Base-by-base conservation (phyloP, 2,329 filamentous ascomycete species). In the Cercospora sp. region DNA sequence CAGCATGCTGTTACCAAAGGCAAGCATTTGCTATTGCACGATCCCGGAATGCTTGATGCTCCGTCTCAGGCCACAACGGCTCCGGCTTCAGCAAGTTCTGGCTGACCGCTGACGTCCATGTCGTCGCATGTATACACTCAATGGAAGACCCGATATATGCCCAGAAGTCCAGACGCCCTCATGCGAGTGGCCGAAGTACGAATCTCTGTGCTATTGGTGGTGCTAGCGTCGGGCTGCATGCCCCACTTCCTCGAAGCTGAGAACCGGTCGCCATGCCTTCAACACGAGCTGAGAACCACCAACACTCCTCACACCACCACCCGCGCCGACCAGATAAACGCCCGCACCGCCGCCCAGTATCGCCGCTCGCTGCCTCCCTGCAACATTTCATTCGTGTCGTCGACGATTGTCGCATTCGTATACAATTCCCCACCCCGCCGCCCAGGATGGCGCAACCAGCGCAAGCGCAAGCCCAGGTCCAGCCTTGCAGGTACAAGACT, bases 401-500 rank as follows among this genome's bases (percentile, higher is more conserved):
- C 26, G 53, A 30, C 53, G 26, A 58, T 12, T 33, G 23, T 26
- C 16, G 10, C 23, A 59, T 30, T 42, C 20, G 18, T 45, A 45
- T 57, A 12, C 23, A 58, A 18, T 13, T 59, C 28, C 31, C 28
- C 61, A 31, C 42, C 26, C 18, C 40, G 45, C 30, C 57, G 36
- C 65, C 62, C 68, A 65, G 28, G 59, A 73, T 73, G 71, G 72
- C 71, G 61, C 72, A 73, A 65, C 71, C 72, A 63, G 53, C 60
- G 60, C 75, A 77, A 71, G 73, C 60, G 60, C 75, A 77, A 71
- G 73, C 78, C 26, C 90, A 93, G 80, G 88, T 98, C 71, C 94
- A 98, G 82, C 94, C 95, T 75, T 99, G 94, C 80, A 89, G 94
- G 74, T 99, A 99, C 86, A 99, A 98, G 84, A 97, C 97, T 6